These are phyloP conservation scores for Fusarium setosum DNA, from an alignment of 2,329 filamentous ascomycete species.

Conservation along the genomic window DNA sequence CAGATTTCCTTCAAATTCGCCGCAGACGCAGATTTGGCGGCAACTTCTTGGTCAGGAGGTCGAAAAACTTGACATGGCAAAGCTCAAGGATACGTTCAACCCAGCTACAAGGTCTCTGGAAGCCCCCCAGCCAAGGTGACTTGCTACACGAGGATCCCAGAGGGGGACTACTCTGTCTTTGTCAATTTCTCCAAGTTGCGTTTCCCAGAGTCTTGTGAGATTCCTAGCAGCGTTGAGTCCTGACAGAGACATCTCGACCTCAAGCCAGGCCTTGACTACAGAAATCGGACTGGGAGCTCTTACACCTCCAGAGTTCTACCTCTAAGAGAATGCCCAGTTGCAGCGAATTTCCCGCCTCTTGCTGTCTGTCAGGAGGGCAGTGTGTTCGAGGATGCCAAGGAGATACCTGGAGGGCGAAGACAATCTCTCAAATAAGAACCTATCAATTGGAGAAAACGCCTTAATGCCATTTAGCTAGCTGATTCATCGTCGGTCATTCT, in stretches of 20 bases:
- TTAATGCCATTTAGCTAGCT: no score
- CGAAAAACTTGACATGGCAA: background rate
- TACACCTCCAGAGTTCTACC: background rate
- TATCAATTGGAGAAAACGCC: background rate
- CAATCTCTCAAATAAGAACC: background rate
- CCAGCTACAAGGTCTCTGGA: no score
- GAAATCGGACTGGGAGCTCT: background rate
- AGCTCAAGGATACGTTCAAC: background rate
- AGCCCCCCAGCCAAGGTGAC: no score
- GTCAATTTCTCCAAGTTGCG: constrained; percentile 83
- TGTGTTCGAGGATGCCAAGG: background rate
- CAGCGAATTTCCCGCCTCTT: background rate
- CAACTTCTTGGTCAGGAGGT: background rate
- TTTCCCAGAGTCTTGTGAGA: background rate
- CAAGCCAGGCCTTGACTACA: background rate
- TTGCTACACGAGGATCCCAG: no score
- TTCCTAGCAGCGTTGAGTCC: background rate
- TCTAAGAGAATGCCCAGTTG: background rate
- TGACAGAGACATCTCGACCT: background rate
- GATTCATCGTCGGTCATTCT: no score
- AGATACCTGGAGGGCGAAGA: background rate
- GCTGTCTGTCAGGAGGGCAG: background rate
- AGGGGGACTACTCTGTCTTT: constrained; percentile 96
- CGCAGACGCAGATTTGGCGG: background rate
- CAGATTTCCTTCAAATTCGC: constrained; percentile 57